Conservation (phyloP, 192 early-diverging fungal genomes). For the Globomyces pollinis-pini region DNA sequence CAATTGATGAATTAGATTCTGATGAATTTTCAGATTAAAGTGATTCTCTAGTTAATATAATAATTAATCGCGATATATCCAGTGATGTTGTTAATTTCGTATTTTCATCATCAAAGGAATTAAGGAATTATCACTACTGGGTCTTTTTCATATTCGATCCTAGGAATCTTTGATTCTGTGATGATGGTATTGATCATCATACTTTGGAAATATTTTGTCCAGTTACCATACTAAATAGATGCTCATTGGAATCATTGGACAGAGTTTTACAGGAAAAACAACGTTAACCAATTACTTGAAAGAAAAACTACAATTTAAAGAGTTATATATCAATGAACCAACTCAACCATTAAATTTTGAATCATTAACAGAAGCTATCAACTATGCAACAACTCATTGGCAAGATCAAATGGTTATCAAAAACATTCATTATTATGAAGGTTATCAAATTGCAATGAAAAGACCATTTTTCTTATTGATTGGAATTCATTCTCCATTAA, state of each 20-base stretch:
- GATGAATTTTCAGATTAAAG: neutral
- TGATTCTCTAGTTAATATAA: no score
- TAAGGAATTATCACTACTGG: no score
- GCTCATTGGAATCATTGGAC: conserved; percentile 67
- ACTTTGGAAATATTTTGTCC: neutral
- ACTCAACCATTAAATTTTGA: neutral
- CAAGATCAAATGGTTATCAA: conserved; percentile 62
- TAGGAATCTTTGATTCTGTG: no score
- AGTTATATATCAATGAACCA: conserved; percentile 20
- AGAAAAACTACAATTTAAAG: conserved; percentile 39
- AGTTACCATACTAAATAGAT: conserved; percentile 41
- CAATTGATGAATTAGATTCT: neutral
- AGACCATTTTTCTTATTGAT: conserved; percentile 73
- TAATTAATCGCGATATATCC: no score
- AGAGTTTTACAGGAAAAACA: conserved; percentile 58
- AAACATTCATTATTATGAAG: conserved; percentile 43
- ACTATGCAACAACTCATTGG: conserved; percentile 72
- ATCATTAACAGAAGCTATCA: neutral
- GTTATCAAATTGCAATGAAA: conserved; percentile 58
- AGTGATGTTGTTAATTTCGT: no score
- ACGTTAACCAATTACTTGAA: conserved; percentile 53
- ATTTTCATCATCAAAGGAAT: no score
- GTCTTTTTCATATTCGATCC: no score
- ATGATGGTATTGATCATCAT: no score
- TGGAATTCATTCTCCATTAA: conserved; percentile 73